Evolutionary conservation across 495 filamentous ascomycete genomes (phyloP), one percentile per base, ranked within the genome.

Genomic region (Hyaloscypha hepaticicola): DNA sequence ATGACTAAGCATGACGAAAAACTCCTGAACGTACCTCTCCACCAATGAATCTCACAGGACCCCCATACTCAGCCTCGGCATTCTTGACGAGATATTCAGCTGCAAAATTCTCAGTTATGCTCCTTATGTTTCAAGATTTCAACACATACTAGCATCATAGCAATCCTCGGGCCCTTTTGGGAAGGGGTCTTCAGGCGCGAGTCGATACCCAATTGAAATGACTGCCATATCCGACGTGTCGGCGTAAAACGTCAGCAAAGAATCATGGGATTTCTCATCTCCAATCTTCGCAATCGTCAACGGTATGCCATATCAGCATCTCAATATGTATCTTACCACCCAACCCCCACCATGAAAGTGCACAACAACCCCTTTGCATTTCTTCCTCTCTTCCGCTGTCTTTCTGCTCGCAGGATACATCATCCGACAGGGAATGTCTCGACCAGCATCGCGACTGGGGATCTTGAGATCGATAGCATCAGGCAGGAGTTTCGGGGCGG

Each of bases 281-380:
- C 63, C 66, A 52, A 55, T 65, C 59, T 41, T 56, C 8, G 8
- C 38, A 14, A n/a, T n/a, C 38, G 19, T 45, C 16, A 45, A 16
- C 38, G 5, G 38, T 3, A 45, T 16, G 4, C 38, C 16, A 4
- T 16, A 4, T 16, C 38, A 45, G 1, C 19, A 16, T 45, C 31
- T 33, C 31, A 45, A 14, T 19, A 45, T 45, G 6, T 45, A 16
- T 45, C 22, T 56, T 48, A 48, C 11, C 24, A 67, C 78, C 73
- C 76, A 82, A 8, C 84, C 83, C 27, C 83, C 82, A 29, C 84
- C 84, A 70, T 85, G 84, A 48, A 84, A 78, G 62, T 85, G 81
- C 66, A 83, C 64, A 57, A 81, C 76, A 11, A 82, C 69, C 12
- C 79, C 83, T 55, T 78, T 78, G 6, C 74, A 70, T 28, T 74